Evolutionary conservation across 2,329 filamentous ascomycete species (phyloP).

Genomic region (Myriangium duriaei): DNA sequence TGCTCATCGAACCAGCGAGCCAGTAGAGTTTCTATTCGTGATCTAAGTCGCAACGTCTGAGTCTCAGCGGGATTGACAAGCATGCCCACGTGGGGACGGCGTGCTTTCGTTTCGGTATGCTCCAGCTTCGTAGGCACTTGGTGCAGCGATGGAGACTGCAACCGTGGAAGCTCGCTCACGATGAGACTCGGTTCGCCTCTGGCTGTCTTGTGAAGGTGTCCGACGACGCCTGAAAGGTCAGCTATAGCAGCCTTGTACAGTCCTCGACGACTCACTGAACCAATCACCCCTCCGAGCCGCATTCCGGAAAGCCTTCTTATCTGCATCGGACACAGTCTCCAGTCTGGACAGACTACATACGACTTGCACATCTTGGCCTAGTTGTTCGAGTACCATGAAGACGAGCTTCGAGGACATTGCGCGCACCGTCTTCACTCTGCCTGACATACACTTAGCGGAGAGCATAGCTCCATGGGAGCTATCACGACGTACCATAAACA

Average conservation of each 20-base stretch:
- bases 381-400: slow-evolving; percentile 70
- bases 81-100: slow-evolving; percentile 75
- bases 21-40: slow-evolving; percentile 60
- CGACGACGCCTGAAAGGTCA: neutral
- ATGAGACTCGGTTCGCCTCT: slow-evolving; percentile 65
- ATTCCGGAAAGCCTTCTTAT: slow-evolving; percentile 49
- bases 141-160: slow-evolving; percentile 68
- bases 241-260: too few relatives aligned
- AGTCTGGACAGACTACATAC: slow-evolving; percentile 55
- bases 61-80: slow-evolving; percentile 58
- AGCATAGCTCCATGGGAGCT: neutral
- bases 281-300: slow-evolving; percentile 70
- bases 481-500: neutral
- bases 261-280: slow-evolving; percentile 49
- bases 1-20: slow-evolving; percentile 59
- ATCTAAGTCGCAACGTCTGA: slow-evolving; percentile 61
- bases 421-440: slow-evolving; percentile 63
- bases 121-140: slow-evolving; percentile 60
- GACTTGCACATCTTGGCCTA: slow-evolving; percentile 60
- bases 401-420: slow-evolving; percentile 63
- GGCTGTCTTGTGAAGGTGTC: slow-evolving; percentile 28
- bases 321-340: slow-evolving; percentile 26
- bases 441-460: slow-evolving; percentile 29
- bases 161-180: slow-evolving; percentile 52
- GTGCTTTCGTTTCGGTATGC: slow-evolving; percentile 59